phyloP scores from a whole-genome alignment of 257 asterid genomes.

The Avicennia marina region DNA sequence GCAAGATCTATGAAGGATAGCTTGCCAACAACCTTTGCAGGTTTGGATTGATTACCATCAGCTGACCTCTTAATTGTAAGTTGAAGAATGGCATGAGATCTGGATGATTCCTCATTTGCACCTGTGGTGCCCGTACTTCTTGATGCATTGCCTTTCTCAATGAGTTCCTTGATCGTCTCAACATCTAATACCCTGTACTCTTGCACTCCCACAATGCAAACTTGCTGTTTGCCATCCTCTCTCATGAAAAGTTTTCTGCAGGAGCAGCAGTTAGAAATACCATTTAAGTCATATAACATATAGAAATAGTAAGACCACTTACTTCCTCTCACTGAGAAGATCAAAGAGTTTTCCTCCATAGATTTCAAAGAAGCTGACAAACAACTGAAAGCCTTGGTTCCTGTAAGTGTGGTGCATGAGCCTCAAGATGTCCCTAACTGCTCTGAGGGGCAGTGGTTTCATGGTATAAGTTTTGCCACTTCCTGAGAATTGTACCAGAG shows the following conservation, averaged over 20 bases:
- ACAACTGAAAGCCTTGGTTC: slow-evolving; percentile 90
- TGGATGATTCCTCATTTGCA: no score
- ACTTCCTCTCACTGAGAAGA: slow-evolving; percentile 92
- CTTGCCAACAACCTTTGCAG: slow-evolving; percentile 76
- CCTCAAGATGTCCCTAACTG: slow-evolving; percentile 85
- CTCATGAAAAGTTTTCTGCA: slow-evolving; percentile 93
- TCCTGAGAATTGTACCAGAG: slow-evolving; percentile 42
- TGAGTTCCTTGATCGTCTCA: slow-evolving; percentile 76
- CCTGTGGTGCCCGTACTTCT: slow-evolving; percentile 99
- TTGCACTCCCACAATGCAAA: slow-evolving; percentile 65
- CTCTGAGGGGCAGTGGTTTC: slow-evolving; percentile 95
- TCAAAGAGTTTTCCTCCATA: slow-evolving; percentile 94
- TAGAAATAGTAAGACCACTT: slow-evolving; percentile 2
- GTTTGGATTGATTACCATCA: slow-evolving; percentile 82
- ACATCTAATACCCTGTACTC: slow-evolving; percentile 57
- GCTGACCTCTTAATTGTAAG: slow-evolving; percentile 78
- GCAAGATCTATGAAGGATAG: slow-evolving; percentile 99
- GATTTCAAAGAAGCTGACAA: slow-evolving; percentile 93
- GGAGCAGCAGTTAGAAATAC: slow-evolving; percentile 7
- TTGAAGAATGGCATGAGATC: slow-evolving; percentile 99
- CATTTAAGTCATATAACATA: neutral
- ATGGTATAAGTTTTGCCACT: slow-evolving; percentile 97
- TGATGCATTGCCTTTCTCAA: slow-evolving; percentile 86
- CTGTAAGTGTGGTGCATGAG: slow-evolving; percentile 91
- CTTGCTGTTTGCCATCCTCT: slow-evolving; percentile 88